Evolutionary conservation across 2,329 filamentous ascomycete species (phyloP), one percentile per base, ranked within the genome.

Genomic region (Botrytis squamosa): DNA sequence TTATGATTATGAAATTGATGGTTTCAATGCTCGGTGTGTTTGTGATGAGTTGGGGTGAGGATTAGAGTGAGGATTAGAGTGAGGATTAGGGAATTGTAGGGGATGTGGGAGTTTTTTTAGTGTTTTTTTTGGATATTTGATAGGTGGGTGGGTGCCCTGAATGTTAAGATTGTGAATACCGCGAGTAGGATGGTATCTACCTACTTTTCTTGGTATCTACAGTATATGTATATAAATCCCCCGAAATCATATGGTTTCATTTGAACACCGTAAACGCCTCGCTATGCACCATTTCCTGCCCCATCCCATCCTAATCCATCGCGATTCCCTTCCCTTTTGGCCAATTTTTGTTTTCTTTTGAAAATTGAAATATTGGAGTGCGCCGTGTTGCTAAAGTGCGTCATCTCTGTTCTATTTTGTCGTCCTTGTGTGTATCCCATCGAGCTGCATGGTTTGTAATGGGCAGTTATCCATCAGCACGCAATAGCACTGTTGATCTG

Each of bases 271-370:
- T 8, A 20, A 73, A 62, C 71, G 55, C 71, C 71, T 62, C 64
- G 71, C 71, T 69, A 69, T 73, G 71, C 64, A 60, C 16, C 22
- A 18, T 52, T 6, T 22, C 33, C 33, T 42, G 29, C 57, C 65
- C 49, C n/a, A 8, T 22, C 49, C 65, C n/a, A 8, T 29, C 46
- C 65, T 55, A 14, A n/a, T 40, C 12, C 59, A 38, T 40, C 14
- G 38, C n/a, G 38, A 40, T 25, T 38, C 14, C 65, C 18, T n/a
- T 55, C 16, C 33, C 44, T 25, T 38, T 25, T 18, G 12, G 14
- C 52, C 52, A 55, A 44, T 64, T 20, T 18, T 22, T 20, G 38
- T 64, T 64, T 3, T 18, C 16, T 18, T 20, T 29, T 18, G 25
- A 29, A 64, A 64, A 5, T 6, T 9, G 7, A 3, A 29, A 44